These are phyloP conservation scores for Cetradonia linearis DNA, from an alignment of 495 filamentous ascomycete genomes.

Conservation along the genomic window DNA sequence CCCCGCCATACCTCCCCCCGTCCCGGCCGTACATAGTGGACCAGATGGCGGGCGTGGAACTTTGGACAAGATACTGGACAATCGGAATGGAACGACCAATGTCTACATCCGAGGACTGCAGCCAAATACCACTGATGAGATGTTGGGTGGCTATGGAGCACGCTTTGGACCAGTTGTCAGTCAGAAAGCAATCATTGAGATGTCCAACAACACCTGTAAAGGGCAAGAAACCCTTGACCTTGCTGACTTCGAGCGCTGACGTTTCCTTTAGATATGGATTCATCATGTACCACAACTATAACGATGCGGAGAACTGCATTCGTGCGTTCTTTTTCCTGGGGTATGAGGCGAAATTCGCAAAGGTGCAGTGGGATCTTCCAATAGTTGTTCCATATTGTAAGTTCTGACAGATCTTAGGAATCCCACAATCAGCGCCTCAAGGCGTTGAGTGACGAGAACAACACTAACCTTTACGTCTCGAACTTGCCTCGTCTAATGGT, in stretches of 20 bases:
- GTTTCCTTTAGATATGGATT: slow-evolving; percentile 69
- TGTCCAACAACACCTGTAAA: slow-evolving; percentile 83
- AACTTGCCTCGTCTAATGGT: slow-evolving; percentile 86
- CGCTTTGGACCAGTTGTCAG: slow-evolving; percentile 87
- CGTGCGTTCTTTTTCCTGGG: slow-evolving; percentile 87
- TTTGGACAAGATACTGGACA: slow-evolving; percentile 83
- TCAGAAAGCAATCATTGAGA: slow-evolving; percentile 95
- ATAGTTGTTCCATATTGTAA: not conserved
- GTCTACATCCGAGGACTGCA: slow-evolving; percentile 95
- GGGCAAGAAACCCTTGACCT: slow-evolving; percentile 49
- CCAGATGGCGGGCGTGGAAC: slow-evolving; percentile 49
- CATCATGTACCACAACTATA: slow-evolving; percentile 78
- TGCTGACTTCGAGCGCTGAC: slow-evolving; percentile 21
- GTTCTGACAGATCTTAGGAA: slow-evolving; percentile 46
- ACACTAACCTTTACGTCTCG: slow-evolving; percentile 94
- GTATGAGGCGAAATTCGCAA: slow-evolving; percentile 93
- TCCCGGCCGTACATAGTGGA: slow-evolving; percentile 68
- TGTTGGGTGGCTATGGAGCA: slow-evolving; percentile 67
- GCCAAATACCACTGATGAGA: slow-evolving; percentile 87
- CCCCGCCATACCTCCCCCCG: slow-evolving; percentile 76
- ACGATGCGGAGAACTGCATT: slow-evolving; percentile 89
- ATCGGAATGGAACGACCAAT: slow-evolving; percentile 78
- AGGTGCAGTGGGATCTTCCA: slow-evolving; percentile 41
- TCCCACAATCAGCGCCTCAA: slow-evolving; percentile 95
- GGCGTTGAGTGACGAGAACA: slow-evolving; percentile 70